These are phyloP conservation scores for Neofusicoccum cordaticola DNA, from an alignment of 2,329 filamentous ascomycete genomes.

Conservation along the genomic window DNA sequence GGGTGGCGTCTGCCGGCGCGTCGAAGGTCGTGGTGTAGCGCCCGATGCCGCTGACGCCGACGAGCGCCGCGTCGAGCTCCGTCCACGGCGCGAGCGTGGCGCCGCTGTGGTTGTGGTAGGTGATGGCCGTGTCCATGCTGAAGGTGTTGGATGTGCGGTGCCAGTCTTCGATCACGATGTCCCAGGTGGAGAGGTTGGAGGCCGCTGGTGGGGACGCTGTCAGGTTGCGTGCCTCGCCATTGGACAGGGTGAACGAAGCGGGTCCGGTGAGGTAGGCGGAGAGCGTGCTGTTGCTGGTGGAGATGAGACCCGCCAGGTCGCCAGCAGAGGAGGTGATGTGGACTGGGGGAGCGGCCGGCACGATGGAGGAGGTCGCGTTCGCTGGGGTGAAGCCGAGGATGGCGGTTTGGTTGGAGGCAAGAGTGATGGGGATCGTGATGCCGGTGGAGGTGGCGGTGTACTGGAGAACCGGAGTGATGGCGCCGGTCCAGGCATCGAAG, in stretches of 20 bases:
- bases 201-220: conserved; percentile 20
- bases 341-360: neutral
- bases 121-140: conserved; percentile 31
- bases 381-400: conserved; percentile 38
- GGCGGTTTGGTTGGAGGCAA: conserved; percentile 41
- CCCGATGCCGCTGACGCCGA: conserved; percentile 33
- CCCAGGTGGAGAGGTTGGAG: conserved; percentile 36
- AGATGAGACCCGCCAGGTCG: neutral
- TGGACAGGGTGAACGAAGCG: conserved; percentile 17
- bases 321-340: conserved; percentile 2
- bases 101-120: conserved; percentile 24
- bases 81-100: conserved; percentile 36
- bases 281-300: neutral
- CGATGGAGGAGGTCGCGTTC: neutral
- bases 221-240: conserved; percentile 17
- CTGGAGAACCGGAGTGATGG: conserved; percentile 28
- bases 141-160: conserved; percentile 34
- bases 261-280: conserved; percentile 18
- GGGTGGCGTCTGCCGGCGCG: conserved; percentile 20
- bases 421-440: conserved; percentile 34
- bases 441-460: conserved; percentile 29
- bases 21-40: conserved; percentile 35
- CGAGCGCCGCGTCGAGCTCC: conserved; percentile 27
- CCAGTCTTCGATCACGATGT: conserved; percentile 40
- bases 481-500: conserved; percentile 46